phyloP scores from a whole-genome alignment of 1,139 yeast genomes.

The Saccharomyces hybrid region DNA sequence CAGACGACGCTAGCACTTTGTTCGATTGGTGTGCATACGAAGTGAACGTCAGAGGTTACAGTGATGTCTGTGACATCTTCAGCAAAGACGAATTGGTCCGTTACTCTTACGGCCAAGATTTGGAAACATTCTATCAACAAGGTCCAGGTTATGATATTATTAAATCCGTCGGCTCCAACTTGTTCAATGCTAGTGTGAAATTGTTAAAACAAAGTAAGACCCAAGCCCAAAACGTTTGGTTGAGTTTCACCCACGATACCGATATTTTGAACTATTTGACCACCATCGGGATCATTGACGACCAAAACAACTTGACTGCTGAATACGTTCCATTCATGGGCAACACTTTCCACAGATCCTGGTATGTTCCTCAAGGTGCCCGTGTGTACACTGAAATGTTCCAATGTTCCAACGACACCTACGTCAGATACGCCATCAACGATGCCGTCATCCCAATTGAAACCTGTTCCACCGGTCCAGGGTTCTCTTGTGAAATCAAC shows the following conservation, averaged over 20 bases:
- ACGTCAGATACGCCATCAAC: slow-evolving; percentile 48
- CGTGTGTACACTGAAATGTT: slow-evolving; percentile 47
- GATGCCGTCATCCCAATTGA: slow-evolving; percentile 55
- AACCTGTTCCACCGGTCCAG: slow-evolving; percentile 51
- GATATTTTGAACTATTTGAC: slow-evolving; percentile 45
- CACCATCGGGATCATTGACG: slow-evolving; percentile 45
- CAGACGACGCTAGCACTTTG: slow-evolving; percentile 38
- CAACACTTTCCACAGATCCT: slow-evolving; percentile 16
- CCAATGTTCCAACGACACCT: slow-evolving; percentile 32
- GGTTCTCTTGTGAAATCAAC: slow-evolving; percentile 46
- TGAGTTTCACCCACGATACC: slow-evolving; percentile 54
- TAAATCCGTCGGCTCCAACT: slow-evolving; percentile 42
- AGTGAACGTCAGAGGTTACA: slow-evolving; percentile 45
- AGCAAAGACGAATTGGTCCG: slow-evolving; percentile 47
- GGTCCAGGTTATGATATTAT: slow-evolving; percentile 49
- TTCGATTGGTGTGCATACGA: slow-evolving; percentile 53
- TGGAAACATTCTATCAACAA: slow-evolving; percentile 42
- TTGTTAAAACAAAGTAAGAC: slow-evolving; percentile 22
- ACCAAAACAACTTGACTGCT: slow-evolving; percentile 13
- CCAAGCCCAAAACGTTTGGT: slow-evolving; percentile 31
- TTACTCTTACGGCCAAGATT: slow-evolving; percentile 42
- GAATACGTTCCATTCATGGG: slow-evolving; percentile 39
- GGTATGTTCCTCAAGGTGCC: slow-evolving; percentile 50
- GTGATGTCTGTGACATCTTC: slow-evolving; percentile 49
- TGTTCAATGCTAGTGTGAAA: slow-evolving; percentile 39